Base-by-base conservation (phyloP, 2,329 filamentous ascomycete species). In the Pseudophaeomoniella oleicola region DNA sequence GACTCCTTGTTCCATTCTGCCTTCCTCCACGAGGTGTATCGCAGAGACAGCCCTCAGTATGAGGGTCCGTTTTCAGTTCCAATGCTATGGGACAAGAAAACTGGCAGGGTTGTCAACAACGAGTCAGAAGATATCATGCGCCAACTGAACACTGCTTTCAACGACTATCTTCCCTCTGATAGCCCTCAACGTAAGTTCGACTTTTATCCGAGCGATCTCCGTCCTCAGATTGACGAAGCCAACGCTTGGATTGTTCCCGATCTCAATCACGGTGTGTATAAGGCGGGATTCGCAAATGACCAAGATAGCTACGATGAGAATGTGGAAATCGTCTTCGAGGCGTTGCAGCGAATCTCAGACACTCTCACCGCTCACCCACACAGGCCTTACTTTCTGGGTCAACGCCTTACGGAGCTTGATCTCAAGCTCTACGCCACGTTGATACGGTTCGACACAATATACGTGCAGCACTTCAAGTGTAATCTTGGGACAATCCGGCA, bases 381-480 rank as follows among this genome's bases (percentile, higher is more conserved):
- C 2, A 68, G 72, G 0, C 72, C 73, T 0, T 78, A 66, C 42
- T 54, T 78, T 2, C 57, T 78, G 0, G 74, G 74, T 2, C 47
- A 52, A 1, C 47, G 60, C 11, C 46, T 78, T 40, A 78, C 74
- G 0, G 73, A 78, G 50, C 53, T 77, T 9, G 75, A 79, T 46
- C 47, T 78, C 14, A 56, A 69, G 9, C 60, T 67, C 0, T 79
- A 71, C 44, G 61, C 66, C 2, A 77, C 72, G 0, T 44, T 75
- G 11, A 59, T 78, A n/a, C 60, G 74, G 3, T 69, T 78, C 46
- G 74, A 78, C 42, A 55, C 63, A 2, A 66, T 73, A 3, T 79
- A 78, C 47, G 71, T 73, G 10, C 72, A 78, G 57, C 73, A 78
- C 52, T 78, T 78, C 59, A 78, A 78, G 56, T 74, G 71, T 46